A percentile compares a stretch with the other conserved stretches of the same genome.
phyloP scores from a whole-genome alignment of 2,329 filamentous ascomycete genomes.

The Trichophyton simii region DNA sequence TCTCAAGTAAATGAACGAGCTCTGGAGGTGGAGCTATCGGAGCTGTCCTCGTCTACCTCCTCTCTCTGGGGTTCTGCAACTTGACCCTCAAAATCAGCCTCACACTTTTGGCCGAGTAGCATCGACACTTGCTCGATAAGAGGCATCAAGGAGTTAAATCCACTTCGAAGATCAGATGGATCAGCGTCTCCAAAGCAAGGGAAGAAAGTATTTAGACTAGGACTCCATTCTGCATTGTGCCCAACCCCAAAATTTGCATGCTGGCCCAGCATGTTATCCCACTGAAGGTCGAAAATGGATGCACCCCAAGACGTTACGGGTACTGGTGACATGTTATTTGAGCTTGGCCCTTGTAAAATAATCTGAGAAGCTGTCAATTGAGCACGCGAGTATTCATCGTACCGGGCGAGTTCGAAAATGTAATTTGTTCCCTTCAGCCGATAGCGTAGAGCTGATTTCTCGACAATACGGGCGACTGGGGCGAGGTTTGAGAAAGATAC shows the following conservation, averaged over 20 bases:
- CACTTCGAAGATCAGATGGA: conserved; percentile 15
- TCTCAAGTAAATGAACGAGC: not conserved
- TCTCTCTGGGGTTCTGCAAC: not conserved
- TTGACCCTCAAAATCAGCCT: not conserved
- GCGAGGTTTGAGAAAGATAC: conserved; percentile 20
- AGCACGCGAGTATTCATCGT: conserved; percentile 24
- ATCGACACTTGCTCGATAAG: conserved; percentile 24
- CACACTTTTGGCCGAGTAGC: conserved; percentile 19
- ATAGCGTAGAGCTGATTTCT: conserved; percentile 30
- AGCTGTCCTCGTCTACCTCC: not conserved
- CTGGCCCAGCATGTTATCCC: conserved; percentile 30
- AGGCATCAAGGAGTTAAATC: conserved; percentile 27
- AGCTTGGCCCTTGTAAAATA: not conserved
- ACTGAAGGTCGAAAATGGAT: conserved; percentile 26
- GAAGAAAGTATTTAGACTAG: conserved; percentile 27
- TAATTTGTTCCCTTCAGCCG: conserved; percentile 29
- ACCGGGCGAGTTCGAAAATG: conserved; percentile 33
- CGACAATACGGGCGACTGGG: conserved; percentile 23
- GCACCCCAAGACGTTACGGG: conserved; percentile 28
- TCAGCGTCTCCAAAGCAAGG: conserved; percentile 15
- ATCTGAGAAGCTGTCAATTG: not conserved
- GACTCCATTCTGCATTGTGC: conserved; percentile 23
- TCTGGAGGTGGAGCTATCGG: not conserved
- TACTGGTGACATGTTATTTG: conserved; percentile 14
- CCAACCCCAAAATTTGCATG: conserved; percentile 25